Evolutionary conservation across 2,329 filamentous ascomycete genomes (phyloP).

Genomic region (Ilyonectria mors-panacis): DNA sequence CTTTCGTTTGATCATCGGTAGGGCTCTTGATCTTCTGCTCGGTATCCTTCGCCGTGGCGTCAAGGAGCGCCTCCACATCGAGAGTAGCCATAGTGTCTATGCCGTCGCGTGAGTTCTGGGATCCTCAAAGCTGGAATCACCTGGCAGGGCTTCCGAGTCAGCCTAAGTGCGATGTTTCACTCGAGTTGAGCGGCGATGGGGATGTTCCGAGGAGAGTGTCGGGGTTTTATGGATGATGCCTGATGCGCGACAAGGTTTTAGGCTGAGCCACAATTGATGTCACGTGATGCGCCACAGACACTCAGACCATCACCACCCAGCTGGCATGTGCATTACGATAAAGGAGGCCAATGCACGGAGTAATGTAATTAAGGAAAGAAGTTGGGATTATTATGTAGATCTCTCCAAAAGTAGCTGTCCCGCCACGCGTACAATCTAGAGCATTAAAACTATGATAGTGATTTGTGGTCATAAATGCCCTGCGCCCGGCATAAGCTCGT

Average conservation of each 20-base stretch:
- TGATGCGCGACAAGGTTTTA: conserved; percentile 43
- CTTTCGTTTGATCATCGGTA: conserved; percentile 67
- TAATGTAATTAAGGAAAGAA: conserved; percentile 1
- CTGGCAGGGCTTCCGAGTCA: conserved; percentile 25
- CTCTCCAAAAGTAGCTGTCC: conserved; percentile 38
- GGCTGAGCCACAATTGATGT: conserved; percentile 18
- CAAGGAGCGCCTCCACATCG: conserved; percentile 92
- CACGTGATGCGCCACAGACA: conserved; percentile 40
- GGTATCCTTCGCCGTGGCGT: conserved; percentile 80
- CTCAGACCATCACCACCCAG: background rate
- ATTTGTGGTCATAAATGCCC: conserved; percentile 43
- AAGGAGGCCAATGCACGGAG: background rate
- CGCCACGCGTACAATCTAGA: conserved; percentile 41
- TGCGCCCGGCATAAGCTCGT: conserved; percentile 46
- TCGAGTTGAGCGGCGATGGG: conserved; percentile 27
- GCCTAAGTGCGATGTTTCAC: conserved; percentile 26
- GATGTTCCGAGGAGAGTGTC: conserved; percentile 31
- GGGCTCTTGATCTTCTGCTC: conserved; percentile 63
- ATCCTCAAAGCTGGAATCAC: conserved; percentile 22
- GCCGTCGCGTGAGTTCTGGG: conserved; percentile 31
- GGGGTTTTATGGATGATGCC: conserved; percentile 35
- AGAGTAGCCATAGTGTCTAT: conserved; percentile 62
- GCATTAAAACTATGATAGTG: conserved; percentile 46
- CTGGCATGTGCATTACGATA: background rate
- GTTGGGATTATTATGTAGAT: conserved; percentile 40